phyloP scores from a whole-genome alignment of 257 asterid species.

The Asclepias syriaca region DNA sequence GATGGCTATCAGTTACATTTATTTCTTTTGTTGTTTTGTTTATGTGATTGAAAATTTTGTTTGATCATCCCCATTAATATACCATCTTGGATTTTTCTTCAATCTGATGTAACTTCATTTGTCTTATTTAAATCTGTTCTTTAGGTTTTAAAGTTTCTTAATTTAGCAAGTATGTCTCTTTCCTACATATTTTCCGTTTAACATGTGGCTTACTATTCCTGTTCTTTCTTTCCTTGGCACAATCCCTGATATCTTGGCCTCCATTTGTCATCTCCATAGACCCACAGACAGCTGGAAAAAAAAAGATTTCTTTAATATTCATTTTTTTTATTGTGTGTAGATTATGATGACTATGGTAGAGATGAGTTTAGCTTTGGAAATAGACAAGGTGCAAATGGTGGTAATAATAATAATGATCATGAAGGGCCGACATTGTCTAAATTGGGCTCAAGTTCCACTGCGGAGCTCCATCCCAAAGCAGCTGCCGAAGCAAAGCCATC shows the following conservation, averaged over 20 bases:
- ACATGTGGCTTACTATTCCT: conserved; percentile 31
- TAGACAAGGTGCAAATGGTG: conserved; percentile 28
- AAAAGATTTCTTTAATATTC: background rate
- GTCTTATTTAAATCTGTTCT: conserved; percentile 21
- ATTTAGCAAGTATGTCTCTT: conserved; percentile 21
- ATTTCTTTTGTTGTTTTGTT: conserved; percentile 16
- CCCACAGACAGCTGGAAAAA: conserved; percentile 10
- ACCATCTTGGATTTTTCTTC: conserved; percentile 24
- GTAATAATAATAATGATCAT: conserved; percentile 17
- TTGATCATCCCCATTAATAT: background rate
- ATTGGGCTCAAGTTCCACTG: conserved; percentile 80
- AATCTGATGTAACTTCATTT: conserved; percentile 29
- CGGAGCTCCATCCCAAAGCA: conserved; percentile 77
- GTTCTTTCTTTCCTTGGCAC: conserved; percentile 21
- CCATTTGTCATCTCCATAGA: conserved; percentile 42
- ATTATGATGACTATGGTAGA: conserved; percentile 79
- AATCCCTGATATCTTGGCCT: conserved; percentile 34
- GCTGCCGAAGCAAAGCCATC: conserved; percentile 28
- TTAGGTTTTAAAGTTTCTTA: conserved; percentile 15
- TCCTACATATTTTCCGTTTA: conserved; percentile 18
- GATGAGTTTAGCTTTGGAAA: conserved; percentile 46
- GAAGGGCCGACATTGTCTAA: conserved; percentile 66
- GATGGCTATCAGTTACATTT: conserved; percentile 1
- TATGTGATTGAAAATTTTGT: conserved; percentile 7
- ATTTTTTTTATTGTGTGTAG: conserved; percentile 25